phyloP scores from a whole-genome alignment of 164 flowering plant genomes.

The Liriodendron chinense region DNA sequence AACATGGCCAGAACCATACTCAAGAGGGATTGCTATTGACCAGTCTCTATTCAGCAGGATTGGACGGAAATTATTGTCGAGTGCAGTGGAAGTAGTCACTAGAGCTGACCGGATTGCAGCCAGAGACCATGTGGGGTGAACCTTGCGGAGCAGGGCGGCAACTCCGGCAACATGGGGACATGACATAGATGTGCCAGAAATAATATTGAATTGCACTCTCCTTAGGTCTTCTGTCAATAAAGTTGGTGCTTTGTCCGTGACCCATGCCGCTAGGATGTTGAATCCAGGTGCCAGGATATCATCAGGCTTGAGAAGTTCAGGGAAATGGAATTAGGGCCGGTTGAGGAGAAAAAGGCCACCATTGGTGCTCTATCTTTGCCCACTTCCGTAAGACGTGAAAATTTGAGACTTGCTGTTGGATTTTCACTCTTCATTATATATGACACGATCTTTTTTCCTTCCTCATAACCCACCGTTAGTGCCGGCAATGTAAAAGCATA shows the following conservation, averaged over 20 bases:
- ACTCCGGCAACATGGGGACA: constrained; percentile 14
- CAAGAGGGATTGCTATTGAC: neutral
- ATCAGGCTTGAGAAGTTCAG: constrained; percentile 9
- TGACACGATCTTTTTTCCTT: neutral
- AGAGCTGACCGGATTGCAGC: constrained; percentile 13
- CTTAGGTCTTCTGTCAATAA: neutral
- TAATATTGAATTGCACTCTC: constrained; percentile 3
- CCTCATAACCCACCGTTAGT: neutral
- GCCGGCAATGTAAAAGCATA: neutral
- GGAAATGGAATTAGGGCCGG: constrained; percentile 7
- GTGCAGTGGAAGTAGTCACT: constrained; percentile 2
- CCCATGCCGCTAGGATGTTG: constrained; percentile 13
- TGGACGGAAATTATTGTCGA: neutral
- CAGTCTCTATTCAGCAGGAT: neutral
- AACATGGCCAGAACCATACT: constrained; percentile 7
- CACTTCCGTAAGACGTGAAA: neutral
- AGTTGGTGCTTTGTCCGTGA: neutral
- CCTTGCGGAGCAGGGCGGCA: constrained; percentile 3
- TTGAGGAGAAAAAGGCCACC: constrained; percentile 4
- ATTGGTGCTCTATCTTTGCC: neutral
- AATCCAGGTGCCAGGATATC: constrained; percentile 8
- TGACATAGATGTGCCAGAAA: constrained; percentile 14
- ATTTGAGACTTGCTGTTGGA: constrained; percentile 3
- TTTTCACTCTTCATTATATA: neutral
- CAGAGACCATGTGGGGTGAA: constrained; percentile 7